These are phyloP conservation scores for Puccinia novopanici DNA, from an alignment of 1,284 basidiomycete species.

Conservation along the genomic window DNA sequence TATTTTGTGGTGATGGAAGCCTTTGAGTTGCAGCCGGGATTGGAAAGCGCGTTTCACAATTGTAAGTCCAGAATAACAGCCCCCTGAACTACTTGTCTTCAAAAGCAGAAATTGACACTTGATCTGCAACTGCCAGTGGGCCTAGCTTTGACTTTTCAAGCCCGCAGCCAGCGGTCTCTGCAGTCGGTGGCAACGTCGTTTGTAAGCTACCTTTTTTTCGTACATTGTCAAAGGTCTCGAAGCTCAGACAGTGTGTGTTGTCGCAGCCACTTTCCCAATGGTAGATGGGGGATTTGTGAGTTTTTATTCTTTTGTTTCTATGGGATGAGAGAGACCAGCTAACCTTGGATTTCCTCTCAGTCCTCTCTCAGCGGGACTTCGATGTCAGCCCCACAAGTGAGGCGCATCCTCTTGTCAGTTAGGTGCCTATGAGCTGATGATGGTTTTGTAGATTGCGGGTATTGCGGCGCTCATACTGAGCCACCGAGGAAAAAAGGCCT, in stretches of 20 bases:
- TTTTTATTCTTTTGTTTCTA: not conserved
- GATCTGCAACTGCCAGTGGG: slow-evolving; percentile 23
- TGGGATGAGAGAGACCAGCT: not conserved
- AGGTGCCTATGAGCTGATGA: not conserved
- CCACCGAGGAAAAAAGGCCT: slow-evolving; percentile 19
- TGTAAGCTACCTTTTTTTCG: slow-evolving; percentile 25
- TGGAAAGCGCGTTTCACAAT: slow-evolving; percentile 46
- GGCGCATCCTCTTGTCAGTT: not conserved
- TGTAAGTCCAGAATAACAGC: not conserved
- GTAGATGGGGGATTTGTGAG: slow-evolving; percentile 41
- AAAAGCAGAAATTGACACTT: not conserved
- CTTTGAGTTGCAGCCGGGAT: slow-evolving; percentile 37
- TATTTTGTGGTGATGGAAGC: not conserved
- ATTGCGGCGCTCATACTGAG: slow-evolving; percentile 44
- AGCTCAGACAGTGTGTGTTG: not conserved
- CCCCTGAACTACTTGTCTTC: not conserved
- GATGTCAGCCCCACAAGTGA: slow-evolving; percentile 46
- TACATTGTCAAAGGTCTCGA: not conserved
- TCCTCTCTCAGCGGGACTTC: slow-evolving; percentile 37
- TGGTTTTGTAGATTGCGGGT: slow-evolving; percentile 33
- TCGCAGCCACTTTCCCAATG: slow-evolving; percentile 37
- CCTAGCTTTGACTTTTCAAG: slow-evolving; percentile 39
- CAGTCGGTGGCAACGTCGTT: slow-evolving; percentile 40
- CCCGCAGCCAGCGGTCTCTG: slow-evolving; percentile 46
- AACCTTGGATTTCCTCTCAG: not conserved